A percentile compares a stretch with the other conserved stretches of the same genome.
Conservation (phyloP, 352 stramenopile species). For the Thalassiosira exigua region DNA sequence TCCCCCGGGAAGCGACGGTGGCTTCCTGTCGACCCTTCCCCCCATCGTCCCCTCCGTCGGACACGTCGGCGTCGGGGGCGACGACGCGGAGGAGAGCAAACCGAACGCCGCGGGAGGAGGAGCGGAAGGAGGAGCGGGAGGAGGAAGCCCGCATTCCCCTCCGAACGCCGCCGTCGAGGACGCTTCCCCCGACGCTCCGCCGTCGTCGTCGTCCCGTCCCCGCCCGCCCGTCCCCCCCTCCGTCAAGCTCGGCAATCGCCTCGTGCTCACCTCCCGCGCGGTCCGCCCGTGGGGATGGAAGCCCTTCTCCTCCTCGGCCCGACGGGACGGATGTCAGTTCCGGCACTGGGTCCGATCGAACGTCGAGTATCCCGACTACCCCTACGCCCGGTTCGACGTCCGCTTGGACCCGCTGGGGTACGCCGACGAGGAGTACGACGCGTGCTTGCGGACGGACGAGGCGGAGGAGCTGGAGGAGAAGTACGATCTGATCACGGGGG, state of each 20-base stretch:
- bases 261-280: constrained; percentile 56
- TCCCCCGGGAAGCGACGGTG: not conserved
- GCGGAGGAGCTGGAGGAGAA: not conserved
- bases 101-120: not conserved
- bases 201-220: not conserved
- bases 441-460: constrained; percentile 48
- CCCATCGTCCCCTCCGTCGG: constrained; percentile 34
- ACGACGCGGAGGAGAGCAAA: not conserved
- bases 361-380: constrained; percentile 85
- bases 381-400: constrained; percentile 86
- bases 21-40: constrained; percentile 9
- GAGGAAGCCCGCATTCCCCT: not conserved
- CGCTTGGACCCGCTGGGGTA: constrained; percentile 80
- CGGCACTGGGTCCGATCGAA: constrained; percentile 79
- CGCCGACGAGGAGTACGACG: constrained; percentile 78
- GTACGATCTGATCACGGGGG: constrained; percentile 19
- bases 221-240: constrained; percentile 13
- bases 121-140: not conserved
- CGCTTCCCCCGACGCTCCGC: not conserved
- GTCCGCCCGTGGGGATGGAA: constrained; percentile 80
- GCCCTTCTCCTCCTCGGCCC: constrained; percentile 72
- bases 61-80: not conserved
- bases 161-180: not conserved
- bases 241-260: constrained; percentile 69
- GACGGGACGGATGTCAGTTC: constrained; percentile 74